These are phyloP conservation scores for Talaromyces ruber DNA, from an alignment of 495 filamentous ascomycete genomes.

Conservation along the genomic window DNA sequence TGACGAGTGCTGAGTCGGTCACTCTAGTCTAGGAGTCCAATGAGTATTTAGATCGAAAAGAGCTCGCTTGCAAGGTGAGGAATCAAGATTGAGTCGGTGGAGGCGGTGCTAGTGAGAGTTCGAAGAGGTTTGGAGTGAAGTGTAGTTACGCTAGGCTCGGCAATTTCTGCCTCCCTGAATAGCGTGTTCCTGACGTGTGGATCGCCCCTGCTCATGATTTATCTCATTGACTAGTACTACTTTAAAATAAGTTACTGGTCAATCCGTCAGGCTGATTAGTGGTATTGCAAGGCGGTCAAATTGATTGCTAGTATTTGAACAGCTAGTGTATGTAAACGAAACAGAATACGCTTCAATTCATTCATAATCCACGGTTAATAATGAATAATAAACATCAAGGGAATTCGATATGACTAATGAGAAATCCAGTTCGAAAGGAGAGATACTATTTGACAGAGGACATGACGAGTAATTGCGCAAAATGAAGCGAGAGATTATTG, in stretches of 20 bases:
- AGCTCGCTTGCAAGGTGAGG: background rate
- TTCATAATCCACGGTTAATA: constrained; percentile 1
- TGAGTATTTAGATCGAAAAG: background rate
- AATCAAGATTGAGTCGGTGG: background rate
- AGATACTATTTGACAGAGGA: constrained; percentile 2
- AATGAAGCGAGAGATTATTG: constrained; percentile 14
- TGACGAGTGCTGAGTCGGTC: background rate
- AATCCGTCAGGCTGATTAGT: background rate
- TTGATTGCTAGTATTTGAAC: background rate
- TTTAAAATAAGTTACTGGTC: too few relatives aligned
- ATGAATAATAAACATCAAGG: constrained; percentile 1
- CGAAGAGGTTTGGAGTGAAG: background rate
- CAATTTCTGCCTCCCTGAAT: background rate
- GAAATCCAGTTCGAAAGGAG: background rate
- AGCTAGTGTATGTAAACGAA: background rate
- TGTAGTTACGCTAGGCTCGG: background rate
- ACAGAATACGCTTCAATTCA: background rate
- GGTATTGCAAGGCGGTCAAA: background rate
- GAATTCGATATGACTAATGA: background rate
- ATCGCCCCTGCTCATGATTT: background rate
- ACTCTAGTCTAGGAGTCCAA: too few relatives aligned
- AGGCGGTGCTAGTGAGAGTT: background rate
- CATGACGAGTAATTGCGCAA: background rate
- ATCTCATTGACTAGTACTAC: too few relatives aligned
- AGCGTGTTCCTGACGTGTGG: background rate